Evolutionary conservation across 192 early-diverging fungal species (phyloP), one percentile per base, ranked within the genome.

Genomic region (Coemansia sp.): DNA sequence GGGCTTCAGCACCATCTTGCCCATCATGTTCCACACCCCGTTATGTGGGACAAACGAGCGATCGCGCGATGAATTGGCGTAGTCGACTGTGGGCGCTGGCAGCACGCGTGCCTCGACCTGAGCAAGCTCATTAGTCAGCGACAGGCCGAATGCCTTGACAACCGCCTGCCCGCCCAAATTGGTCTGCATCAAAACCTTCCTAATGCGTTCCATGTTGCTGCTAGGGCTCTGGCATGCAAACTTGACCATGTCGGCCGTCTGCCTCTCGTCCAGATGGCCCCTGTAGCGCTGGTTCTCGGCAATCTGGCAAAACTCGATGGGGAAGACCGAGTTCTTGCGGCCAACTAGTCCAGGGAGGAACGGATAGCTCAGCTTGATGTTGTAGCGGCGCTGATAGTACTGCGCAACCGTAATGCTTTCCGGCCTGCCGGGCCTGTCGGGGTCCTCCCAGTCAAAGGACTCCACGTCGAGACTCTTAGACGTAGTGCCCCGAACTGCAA

Each of bases 221-320:
- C 88, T 85, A 1, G 97, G 97, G 36, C 85, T 87, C 77, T 92
- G 90, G 72, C 93, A 95, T 0, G 95, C 95, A 72, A 94, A 95
- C 36, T 89, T 93, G 72, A 98, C 96, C 95, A 98, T 97, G 70
- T 98, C 95, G 0, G 94, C 92, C 0, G 95, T 97, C 85, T 95
- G 91, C 36, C 78, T 79, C 58, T 96, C 93, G 69, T 94, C 90
- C 41, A 97, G 76, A 71, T 95, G 95, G 67, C 92, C 86, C 70
- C 89, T 79, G 72, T 93, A 89, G 47, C 94, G 88, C 82, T 96
- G 95, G 57, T 94, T 95, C 36, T 89, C 85, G 38, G 91, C 78
- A 36, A 99, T 87, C 27, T 88, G 86, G 81, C 95, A 96, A 36
- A 97, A 86, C 85, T 99, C 97, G 83, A 99, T 90, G 44, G 97